These are phyloP conservation scores for Narthecium ossifragum DNA, from an alignment of 106 monocot species.

Conservation along the genomic window DNA sequence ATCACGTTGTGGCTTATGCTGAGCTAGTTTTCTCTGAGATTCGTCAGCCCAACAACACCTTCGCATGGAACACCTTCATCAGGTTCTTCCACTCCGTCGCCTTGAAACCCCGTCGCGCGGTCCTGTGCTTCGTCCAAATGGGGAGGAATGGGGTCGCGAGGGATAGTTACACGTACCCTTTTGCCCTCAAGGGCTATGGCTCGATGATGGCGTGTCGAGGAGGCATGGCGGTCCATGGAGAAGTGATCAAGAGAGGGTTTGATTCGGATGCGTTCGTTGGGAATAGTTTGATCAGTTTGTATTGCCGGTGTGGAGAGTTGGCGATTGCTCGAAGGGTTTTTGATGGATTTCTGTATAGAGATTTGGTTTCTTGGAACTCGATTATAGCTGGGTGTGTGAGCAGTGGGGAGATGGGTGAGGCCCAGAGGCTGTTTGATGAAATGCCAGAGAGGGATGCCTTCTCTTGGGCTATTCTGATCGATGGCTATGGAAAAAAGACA, in stretches of 20 bases:
- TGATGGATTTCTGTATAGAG: constrained; percentile 17
- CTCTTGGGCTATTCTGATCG: constrained; percentile 47
- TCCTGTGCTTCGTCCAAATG: constrained; percentile 31
- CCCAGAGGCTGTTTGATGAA: constrained; percentile 46
- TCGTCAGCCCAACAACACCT: constrained; percentile 21
- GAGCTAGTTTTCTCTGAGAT: constrained; percentile 26
- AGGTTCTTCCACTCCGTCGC: constrained; percentile 21
- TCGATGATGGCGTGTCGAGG: constrained; percentile 3
- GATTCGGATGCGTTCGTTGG: constrained; percentile 18
- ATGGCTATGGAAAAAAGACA: constrained; percentile 37
- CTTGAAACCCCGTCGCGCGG: constrained; percentile 12
- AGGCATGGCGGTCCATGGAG: constrained; percentile 26
- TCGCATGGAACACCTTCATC: constrained; percentile 45
- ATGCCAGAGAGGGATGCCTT: constrained; percentile 48
- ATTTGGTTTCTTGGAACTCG: constrained; percentile 58
- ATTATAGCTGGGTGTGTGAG: constrained; percentile 32
- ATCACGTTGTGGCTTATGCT: constrained; percentile 5
- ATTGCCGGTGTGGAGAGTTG: constrained; percentile 22
- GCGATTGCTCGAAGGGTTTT: constrained; percentile 27
- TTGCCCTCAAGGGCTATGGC: constrained; percentile 35
- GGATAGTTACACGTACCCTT: constrained; percentile 45
- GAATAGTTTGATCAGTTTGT: constrained; percentile 36
- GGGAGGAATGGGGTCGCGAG: constrained; percentile 9
- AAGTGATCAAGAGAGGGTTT: constrained; percentile 26
- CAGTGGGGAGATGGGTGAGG: constrained; percentile 21